phyloP scores from a whole-genome alignment of 495 filamentous ascomycete species.

The Xylaria nigripes region DNA sequence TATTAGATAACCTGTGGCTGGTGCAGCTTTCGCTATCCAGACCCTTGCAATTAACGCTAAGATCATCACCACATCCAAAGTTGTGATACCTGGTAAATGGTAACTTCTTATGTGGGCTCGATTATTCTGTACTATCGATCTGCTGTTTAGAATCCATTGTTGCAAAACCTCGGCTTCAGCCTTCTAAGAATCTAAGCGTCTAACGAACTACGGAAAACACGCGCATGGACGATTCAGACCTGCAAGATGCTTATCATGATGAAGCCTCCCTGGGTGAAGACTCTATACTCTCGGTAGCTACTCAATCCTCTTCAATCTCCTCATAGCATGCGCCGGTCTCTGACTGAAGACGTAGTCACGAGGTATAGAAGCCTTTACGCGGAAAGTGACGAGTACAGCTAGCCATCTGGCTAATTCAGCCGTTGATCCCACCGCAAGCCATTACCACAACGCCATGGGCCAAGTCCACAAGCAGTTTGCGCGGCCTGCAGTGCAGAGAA shows the following conservation, averaged over 20 bases:
- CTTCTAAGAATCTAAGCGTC: too few species aligned
- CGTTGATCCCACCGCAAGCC: conserved; percentile 52
- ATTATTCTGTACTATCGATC: not conserved
- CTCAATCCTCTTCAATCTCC: not conserved
- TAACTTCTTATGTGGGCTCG: not conserved
- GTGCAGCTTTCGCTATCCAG: not conserved
- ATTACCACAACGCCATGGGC: conserved; percentile 79
- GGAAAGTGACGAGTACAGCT: conserved; percentile 92
- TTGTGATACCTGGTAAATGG: too few species aligned
- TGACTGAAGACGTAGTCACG: conserved; percentile 52
- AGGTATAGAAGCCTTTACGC: conserved; percentile 83
- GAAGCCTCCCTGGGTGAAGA: conserved; percentile 40
- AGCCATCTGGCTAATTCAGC: conserved; percentile 73
- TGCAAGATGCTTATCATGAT: conserved; percentile 45
- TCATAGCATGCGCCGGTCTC: conserved; percentile 8
- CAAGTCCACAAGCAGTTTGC: conserved; percentile 84
- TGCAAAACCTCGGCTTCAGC: not conserved
- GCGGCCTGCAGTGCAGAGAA: conserved; percentile 73
- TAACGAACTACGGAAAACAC: conserved; percentile 16
- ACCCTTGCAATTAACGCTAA: not conserved
- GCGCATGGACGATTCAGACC: conserved; percentile 48
- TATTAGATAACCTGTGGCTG: not conserved
- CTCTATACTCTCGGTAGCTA: conserved; percentile 43
- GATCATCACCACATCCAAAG: not conserved
- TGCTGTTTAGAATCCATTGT: not conserved